Conservation (phyloP, 495 filamentous ascomycete species). For the Aspergillus incahuasiensis region DNA sequence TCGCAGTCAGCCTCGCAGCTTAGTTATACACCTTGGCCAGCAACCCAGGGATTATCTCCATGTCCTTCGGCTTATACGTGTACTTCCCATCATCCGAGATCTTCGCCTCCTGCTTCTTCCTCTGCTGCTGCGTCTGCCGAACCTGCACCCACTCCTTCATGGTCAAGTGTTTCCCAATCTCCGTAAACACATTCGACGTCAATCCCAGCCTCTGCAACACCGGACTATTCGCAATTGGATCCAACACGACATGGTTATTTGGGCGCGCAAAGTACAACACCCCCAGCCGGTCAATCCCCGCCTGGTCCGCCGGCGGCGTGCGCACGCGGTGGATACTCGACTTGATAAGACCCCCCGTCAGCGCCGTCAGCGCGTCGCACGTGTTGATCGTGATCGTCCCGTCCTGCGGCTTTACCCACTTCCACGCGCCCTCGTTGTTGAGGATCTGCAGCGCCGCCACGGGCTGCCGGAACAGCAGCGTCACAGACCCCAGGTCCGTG, state of each 20-base stretch:
- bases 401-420: slow-evolving; percentile 41
- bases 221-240: slow-evolving; percentile 40
- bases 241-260: slow-evolving; percentile 35
- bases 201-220: slow-evolving; percentile 40
- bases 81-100: slow-evolving; percentile 35
- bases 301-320: slow-evolving; percentile 46
- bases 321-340: slow-evolving; percentile 50
- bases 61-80: slow-evolving; percentile 35
- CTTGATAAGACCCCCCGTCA: slow-evolving; percentile 48
- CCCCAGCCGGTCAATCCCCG: slow-evolving; percentile 47
- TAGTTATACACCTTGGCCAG: slow-evolving; percentile 43
- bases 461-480: slow-evolving; percentile 43
- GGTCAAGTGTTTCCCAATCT: slow-evolving; percentile 30
- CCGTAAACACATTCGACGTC: slow-evolving; percentile 29
- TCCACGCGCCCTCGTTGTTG: slow-evolving; percentile 32
- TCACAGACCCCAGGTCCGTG: slow-evolving; percentile 39
- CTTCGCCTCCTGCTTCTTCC: slow-evolving; percentile 37
- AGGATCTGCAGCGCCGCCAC: slow-evolving; percentile 47
- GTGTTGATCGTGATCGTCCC: slow-evolving; percentile 52
- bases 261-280: slow-evolving; percentile 44
- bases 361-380: slow-evolving; percentile 43
- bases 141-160: slow-evolving; percentile 35
- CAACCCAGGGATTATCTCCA: slow-evolving; percentile 46
- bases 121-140: slow-evolving; percentile 39
- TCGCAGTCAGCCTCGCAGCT: no score